Conservation (phyloP, 2,329 filamentous ascomycete genomes). For the Thielaviopsis populi region DNA sequence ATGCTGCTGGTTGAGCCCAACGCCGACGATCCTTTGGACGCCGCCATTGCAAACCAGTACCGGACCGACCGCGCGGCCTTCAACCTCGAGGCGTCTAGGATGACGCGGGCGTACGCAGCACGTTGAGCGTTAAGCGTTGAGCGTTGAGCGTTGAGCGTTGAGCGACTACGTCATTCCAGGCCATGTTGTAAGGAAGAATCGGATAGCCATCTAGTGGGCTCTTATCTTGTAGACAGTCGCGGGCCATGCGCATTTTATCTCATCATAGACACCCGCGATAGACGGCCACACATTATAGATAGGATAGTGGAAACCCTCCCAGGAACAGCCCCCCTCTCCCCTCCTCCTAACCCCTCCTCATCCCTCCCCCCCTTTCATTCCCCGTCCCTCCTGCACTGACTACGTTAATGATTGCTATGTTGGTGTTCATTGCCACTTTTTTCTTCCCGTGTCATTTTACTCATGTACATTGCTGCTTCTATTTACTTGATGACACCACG, state of each 20-base stretch:
- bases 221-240: no score
- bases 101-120: conserved; percentile 16
- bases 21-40: conserved; percentile 79
- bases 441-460: not conserved
- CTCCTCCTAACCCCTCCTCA: no score
- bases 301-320: not conserved
- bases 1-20: conserved; percentile 65
- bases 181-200: no score
- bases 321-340: not conserved
- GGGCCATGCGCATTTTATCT: not conserved
- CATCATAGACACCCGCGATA: not conserved
- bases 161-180: not conserved
- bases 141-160: not conserved
- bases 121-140: not conserved
- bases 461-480: conserved; percentile 2
- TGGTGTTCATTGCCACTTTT: not conserved
- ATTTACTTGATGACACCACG: not conserved
- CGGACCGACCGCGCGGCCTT: conserved; percentile 52
- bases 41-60: conserved; percentile 73
- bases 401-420: not conserved
- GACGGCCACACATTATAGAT: not conserved
- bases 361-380: no score
- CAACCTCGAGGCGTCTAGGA: conserved; percentile 33
- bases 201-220: no score
- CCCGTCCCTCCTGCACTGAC: no score